These are phyloP conservation scores for Solanum hybrid DNA, from an alignment of 305 asterid species.

Conservation along the genomic window DNA sequence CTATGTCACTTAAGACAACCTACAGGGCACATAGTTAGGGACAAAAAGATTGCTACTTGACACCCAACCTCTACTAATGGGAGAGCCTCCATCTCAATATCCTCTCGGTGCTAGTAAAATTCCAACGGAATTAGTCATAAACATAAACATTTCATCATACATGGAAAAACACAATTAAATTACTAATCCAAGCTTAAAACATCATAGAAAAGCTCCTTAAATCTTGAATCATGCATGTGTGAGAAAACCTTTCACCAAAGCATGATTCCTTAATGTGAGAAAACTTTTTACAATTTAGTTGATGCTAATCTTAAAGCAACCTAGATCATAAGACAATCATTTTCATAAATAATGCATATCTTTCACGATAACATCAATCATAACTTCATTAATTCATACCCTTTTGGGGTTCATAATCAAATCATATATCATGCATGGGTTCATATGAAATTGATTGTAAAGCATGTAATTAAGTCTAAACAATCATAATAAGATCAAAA, in stretches of 20 bases:
- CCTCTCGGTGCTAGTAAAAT: background rate
- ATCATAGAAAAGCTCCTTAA: background rate
- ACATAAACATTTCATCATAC: background rate
- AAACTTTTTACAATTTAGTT: background rate
- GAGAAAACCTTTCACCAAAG: background rate
- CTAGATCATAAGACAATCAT: background rate
- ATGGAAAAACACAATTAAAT: background rate
- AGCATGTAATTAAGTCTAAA: background rate
- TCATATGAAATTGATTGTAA: background rate
- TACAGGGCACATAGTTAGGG: background rate
- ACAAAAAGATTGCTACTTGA: background rate
- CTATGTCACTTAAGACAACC: background rate
- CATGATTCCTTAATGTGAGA: background rate
- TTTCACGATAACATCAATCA: background rate
- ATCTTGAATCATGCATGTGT: background rate
- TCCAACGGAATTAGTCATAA: background rate
- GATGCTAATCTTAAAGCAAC: background rate
- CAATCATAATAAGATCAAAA: background rate
- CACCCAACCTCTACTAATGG: background rate
- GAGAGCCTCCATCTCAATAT: background rate
- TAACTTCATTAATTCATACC: background rate
- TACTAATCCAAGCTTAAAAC: background rate
- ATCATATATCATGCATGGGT: background rate
- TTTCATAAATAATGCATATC: background rate
- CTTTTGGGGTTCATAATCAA: background rate